Evolutionary conservation across 176 grass and related monocot species (phyloP), one percentile per base, ranked within the genome.

Genomic region (Eragrostis curvula): DNA sequence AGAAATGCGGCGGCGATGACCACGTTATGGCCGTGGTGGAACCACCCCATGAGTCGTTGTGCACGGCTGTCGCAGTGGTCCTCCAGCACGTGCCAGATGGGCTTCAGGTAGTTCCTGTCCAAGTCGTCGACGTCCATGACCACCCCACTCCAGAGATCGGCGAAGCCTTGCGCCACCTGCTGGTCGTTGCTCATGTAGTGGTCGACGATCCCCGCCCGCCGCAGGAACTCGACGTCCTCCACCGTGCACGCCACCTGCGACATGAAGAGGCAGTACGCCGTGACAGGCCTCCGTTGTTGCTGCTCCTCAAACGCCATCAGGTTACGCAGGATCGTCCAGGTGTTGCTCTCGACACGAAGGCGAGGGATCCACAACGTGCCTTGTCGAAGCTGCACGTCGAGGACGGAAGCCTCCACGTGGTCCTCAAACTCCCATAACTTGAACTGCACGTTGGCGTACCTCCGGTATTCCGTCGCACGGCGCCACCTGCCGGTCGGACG

Each of bases 231-330:
- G 8, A 81, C 65, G 49, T 81, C 78, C 30, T 21, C 25, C 27
- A 21, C 78, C 32, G 47, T 81, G 9, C 78, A 10, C 8, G 64
- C 65, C n/a, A 70, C 2, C 78, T 70, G 49, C 21, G 78, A 70
- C 46, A 81, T 57, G 78, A 81, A 81, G 9, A 81, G 2, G 78
- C 78, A 81, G 50, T 81, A 81, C 7, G 78, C 78, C 49, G 75
- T 79, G 43, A 79, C 60, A 10, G 3, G 40, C 23, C 5, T 16
- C 47, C 24, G 17, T 0, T 10, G 52, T 15, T 21, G 32, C 17
- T n/a, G 60, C 53, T 61, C 9, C 67, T 82, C 79, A 13, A 81
- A 5, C 9, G 23, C 52, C 66, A 81, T 83, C 45, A 83, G 81
- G 70, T 83, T 83, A 0, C 81, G 70, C 14, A 83, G 81, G 8